Evolutionary conservation across 108 stramenopile genomes (phyloP), one percentile per base, ranked within the genome.

Genomic region (Stephanodiscus minutulus): DNA sequence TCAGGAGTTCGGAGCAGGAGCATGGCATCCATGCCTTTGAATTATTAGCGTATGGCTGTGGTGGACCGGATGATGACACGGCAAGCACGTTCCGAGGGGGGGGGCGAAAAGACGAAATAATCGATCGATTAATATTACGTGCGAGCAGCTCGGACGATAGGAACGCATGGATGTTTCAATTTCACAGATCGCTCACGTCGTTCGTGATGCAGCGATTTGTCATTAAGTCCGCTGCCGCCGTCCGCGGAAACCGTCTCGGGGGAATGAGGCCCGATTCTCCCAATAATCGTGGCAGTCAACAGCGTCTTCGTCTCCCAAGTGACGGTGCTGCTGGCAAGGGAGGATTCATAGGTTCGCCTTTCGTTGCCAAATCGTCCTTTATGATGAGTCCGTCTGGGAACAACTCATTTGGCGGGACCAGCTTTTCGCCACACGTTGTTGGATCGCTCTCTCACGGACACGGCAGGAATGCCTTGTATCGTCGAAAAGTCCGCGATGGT

Each of bases 91-190:
- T 37, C 18, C 55, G 43, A 20, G 69, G 61, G 33, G 64, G 41
- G 7, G 60, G 53, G 20, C 49, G 31, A 22, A 57, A 71, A 10
- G 39, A 72, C 37, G 61, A 77, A 57, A 73, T 77, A 24, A 52
- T 70, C 9, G 79, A 81, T 60, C 74, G 75, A 61, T 63, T 85
- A 44, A 84, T 90, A 43, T 71, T 93, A 29, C 80, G 82, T 29
- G 92, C 89, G 10, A 73, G 68, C 31, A 71, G 73, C 50, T 69
- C 68, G 1, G 76, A 83, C 15, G 86, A 87, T 25, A 87, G 90
- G 87, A 88, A 83, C 44, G 79, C 85, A 54, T 93, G 92, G 92
- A 72, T 93, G 50, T 89, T 93, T 61, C 86, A 93, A 66, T 90
- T 93, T 63, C 92, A 90, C 74, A 61, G 86, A 53, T 87, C 92